Conservation (phyloP, 495 filamentous ascomycete species). For the Podospora bellae-mahoneyi region DNA sequence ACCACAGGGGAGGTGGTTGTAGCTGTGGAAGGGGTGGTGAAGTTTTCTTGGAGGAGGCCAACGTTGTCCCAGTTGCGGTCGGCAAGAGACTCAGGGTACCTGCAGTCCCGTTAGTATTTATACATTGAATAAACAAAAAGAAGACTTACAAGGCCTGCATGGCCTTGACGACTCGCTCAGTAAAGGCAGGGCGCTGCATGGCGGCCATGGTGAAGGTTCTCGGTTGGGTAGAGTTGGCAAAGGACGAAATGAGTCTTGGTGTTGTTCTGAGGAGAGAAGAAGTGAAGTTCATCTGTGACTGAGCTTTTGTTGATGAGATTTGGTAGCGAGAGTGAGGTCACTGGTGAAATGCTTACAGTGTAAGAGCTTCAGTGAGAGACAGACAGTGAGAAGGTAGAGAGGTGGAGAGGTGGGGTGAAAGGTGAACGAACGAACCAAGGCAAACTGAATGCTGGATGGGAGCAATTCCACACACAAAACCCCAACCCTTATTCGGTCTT, state of each 20-base stretch:
- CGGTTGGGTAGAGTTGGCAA: neutral
- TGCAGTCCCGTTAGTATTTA: slow-evolving; percentile 29
- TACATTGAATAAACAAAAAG: no score
- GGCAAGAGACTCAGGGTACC: slow-evolving; percentile 84
- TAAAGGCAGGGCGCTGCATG: slow-evolving; percentile 54
- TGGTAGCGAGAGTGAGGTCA: neutral
- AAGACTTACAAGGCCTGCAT: slow-evolving; percentile 74
- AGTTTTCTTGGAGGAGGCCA: slow-evolving; percentile 39
- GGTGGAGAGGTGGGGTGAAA: neutral
- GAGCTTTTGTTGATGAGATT: neutral
- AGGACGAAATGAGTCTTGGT: neutral
- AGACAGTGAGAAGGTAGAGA: neutral
- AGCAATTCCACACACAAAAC: neutral
- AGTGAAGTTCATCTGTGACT: slow-evolving; percentile 19
- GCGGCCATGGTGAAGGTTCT: slow-evolving; percentile 22
- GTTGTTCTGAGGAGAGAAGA: neutral
- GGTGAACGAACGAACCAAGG: neutral
- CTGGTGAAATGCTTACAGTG: neutral
- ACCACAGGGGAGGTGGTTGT: slow-evolving; percentile 38
- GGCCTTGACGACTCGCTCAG: slow-evolving; percentile 70
- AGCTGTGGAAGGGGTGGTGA: slow-evolving; percentile 12
- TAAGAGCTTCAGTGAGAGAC: neutral
- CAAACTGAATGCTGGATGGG: neutral
- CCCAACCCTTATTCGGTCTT: slow-evolving; percentile 16
- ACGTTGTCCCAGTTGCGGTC: slow-evolving; percentile 93